Percentiles rank a stretch among this genome's conserved stretches.
These are phyloP conservation scores for Firmiana major DNA, from an alignment of 345 rosid genomes.

Conservation along the genomic window DNA sequence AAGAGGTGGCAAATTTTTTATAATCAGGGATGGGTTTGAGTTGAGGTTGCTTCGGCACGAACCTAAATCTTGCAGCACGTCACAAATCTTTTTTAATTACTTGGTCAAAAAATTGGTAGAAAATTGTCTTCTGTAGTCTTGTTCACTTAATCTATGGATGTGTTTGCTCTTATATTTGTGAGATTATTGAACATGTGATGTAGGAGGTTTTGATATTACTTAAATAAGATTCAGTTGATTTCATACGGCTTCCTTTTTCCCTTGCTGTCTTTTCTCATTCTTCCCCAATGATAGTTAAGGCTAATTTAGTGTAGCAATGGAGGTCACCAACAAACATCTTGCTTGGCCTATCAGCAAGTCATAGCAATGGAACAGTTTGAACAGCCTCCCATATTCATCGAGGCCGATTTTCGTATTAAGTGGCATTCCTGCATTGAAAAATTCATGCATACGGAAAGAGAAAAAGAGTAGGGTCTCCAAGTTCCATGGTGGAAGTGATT, in stretches of 20 bases:
- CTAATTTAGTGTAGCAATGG: neutral
- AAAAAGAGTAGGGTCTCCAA: no score
- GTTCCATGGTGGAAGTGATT: no score
- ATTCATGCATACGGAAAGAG: no score
- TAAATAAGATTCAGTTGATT: neutral
- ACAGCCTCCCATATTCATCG: neutral
- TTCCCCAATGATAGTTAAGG: no score
- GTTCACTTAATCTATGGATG: neutral
- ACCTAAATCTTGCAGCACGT: no score
- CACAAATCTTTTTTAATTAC: no score
- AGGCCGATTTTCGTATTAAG: neutral
- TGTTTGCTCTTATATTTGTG: neutral
- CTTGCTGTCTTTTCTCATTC: neutral
- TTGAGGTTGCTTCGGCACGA: no score
- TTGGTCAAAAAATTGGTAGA: no score
- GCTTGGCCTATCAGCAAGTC: neutral
- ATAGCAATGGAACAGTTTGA: neutral
- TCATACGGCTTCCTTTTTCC: neutral
- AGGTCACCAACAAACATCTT: neutral
- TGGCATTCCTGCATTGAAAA: no score
- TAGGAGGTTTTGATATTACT: no score
- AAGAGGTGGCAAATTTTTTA: slow-evolving; percentile 17
- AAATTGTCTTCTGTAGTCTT: neutral
- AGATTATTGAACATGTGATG: neutral
- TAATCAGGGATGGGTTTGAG: no score